Evolutionary conservation across 2,329 filamentous ascomycete genomes (phyloP), one percentile per base, ranked within the genome.

Genomic region (Monilinia fructicola): DNA sequence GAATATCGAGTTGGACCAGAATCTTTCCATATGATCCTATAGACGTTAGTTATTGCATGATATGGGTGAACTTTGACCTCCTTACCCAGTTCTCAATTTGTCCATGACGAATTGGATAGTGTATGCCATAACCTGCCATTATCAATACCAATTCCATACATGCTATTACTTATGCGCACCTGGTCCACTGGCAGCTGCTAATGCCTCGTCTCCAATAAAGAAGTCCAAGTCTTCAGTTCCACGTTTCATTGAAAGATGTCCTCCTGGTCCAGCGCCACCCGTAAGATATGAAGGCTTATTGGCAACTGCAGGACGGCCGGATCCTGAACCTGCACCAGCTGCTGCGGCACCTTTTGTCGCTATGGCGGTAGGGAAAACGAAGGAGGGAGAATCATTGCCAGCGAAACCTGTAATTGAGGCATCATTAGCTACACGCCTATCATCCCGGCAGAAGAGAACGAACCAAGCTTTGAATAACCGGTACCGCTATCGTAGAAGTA

Each of bases 1-100:
- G 87, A 99, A 99, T 81, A 99, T 99, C 70, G 95, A 99, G 82
- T 98, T 98, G 73, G 96, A 98, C 95, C 95, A 99, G 82, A 98
- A 99, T 70, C 95, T 90, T 80, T 99, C 95, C 95, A 99, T 99
- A 76, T 97, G 92, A 80, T 99, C 95, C 91, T 95, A 73, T 7
- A 68, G 65, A 69, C 54, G 44, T 71, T 67, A 72, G 73, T 64
- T 69, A 59, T 67, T 66, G 28, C n/a, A 50, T 44, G 60, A 26
- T 40, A 16, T 61, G 31, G 54, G 59, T 31, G 35, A 23, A 42
- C 23, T 50, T 50, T n/a, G 46, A 54, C 23, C 18, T 40, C 48
- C 86, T 67, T 83, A 95, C 91, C 95, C 95, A 99, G 78, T 99
- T 98, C 82, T 99, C 95, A 79, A 99, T 92, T 82, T 99, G 95